These are phyloP conservation scores for Stevia rebaudiana DNA, from an alignment of 140 eudicot species.

Conservation along the genomic window DNA sequence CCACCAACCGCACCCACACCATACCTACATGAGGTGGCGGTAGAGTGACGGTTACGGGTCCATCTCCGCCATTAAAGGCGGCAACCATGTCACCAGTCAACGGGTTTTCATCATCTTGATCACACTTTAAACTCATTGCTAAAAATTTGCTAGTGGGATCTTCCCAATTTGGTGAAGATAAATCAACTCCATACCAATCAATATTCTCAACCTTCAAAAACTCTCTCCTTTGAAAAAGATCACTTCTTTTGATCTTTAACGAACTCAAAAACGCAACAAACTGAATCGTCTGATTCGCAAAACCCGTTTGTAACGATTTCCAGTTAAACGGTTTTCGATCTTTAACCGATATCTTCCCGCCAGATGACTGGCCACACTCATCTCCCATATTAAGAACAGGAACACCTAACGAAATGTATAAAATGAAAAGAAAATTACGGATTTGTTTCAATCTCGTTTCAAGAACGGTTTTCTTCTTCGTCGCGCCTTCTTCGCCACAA, in stretches of 20 bases:
- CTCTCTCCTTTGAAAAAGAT: constrained; percentile 59
- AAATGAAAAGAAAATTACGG: constrained; percentile 68
- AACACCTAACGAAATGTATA: constrained; percentile 79
- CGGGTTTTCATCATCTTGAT: constrained; percentile 23
- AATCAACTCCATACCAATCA: constrained; percentile 56
- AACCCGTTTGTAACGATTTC: constrained; percentile 59
- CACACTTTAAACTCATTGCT: constrained; percentile 58
- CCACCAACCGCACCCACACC: constrained; percentile 74
- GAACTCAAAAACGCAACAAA: constrained; percentile 68
- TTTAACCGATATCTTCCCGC: constrained; percentile 39
- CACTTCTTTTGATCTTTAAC: constrained; percentile 56
- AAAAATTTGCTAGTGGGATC: constrained; percentile 63
- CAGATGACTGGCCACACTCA: constrained; percentile 83
- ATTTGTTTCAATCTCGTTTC: constrained; percentile 80
- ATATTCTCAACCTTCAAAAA: constrained; percentile 65
- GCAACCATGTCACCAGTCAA: constrained; percentile 47
- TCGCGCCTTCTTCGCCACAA: constrained; percentile 97
- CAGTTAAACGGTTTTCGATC: constrained; percentile 68
- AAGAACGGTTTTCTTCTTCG: constrained; percentile 52
- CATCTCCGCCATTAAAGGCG: constrained; percentile 61
- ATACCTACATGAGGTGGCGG: constrained; percentile 49
- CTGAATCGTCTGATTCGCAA: constrained; percentile 51
- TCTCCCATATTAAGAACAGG: constrained; percentile 96
- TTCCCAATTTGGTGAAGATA: constrained; percentile 77
- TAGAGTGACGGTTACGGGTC: constrained; percentile 32